A percentile compares a stretch with the other conserved stretches of the same genome.
Evolutionary conservation across 371 early-diverging fungal species (phyloP).

Genomic region (Mortierella sp.): DNA sequence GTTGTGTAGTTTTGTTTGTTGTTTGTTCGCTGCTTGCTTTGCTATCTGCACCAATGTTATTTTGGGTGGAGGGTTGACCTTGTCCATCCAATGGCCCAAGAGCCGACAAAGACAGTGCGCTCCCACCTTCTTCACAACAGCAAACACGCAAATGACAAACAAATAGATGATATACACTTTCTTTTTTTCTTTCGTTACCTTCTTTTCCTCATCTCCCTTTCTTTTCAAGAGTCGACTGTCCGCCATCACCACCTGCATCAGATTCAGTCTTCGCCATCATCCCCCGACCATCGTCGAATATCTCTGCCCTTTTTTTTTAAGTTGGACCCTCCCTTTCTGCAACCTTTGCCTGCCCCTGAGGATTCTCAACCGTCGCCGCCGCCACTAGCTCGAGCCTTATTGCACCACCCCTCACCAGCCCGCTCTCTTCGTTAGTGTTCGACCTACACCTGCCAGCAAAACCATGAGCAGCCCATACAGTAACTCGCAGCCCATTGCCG

Average conservation of each 20-base stretch:
- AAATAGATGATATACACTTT: too few relatives aligned
- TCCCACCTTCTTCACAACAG: not conserved
- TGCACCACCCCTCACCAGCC: not conserved
- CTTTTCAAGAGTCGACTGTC: not conserved
- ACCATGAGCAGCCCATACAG: slow-evolving; percentile 2
- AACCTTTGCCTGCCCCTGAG: not conserved
- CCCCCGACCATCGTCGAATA: not conserved
- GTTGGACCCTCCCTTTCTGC: not conserved
- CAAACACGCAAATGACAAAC: too few relatives aligned
- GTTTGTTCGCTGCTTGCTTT: not conserved
- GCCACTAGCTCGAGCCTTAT: not conserved
- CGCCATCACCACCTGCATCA: not conserved
- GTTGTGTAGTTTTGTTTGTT: not conserved
- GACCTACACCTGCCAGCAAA: not conserved
- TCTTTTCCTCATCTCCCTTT: not conserved
- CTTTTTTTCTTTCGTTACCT: not conserved
- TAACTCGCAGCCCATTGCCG: not conserved
- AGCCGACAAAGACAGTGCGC: not conserved
- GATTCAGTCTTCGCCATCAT: not conserved
- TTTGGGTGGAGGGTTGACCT: not conserved
- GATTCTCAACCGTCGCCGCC: not conserved
- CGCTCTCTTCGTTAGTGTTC: not conserved
- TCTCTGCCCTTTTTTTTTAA: not conserved
- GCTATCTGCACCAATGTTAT: not conserved
- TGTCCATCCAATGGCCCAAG: not conserved